phyloP scores from a whole-genome alignment of 1,139 yeast genomes.

The Geotrichum fermentans region DNA sequence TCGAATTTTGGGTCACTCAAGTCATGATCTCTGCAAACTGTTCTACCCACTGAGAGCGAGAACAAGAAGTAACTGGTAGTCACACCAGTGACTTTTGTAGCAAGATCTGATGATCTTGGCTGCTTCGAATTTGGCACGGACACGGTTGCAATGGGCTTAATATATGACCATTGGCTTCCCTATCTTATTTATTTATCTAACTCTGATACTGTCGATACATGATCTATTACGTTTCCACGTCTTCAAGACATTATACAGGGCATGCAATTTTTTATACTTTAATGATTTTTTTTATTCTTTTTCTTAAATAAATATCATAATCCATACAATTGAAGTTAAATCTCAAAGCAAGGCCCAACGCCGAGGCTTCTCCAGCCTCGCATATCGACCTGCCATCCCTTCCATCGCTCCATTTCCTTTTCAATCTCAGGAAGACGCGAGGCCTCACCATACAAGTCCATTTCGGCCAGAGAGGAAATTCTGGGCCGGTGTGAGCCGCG shows the following conservation, averaged over 20 bases:
- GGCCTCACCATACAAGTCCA: constrained; percentile 37
- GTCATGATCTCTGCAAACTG: not conserved
- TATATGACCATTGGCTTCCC: no score
- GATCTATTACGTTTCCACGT: no score
- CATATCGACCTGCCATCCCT: constrained; percentile 85
- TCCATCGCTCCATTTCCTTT: constrained; percentile 55
- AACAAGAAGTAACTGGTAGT: not conserved
- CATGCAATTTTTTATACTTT: not conserved
- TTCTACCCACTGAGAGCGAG: no score
- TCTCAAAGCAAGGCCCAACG: constrained; percentile 52
- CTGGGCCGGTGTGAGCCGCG: constrained; percentile 22
- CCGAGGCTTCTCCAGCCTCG: constrained; percentile 68
- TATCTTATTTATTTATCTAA: no score
- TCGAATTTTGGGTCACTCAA: constrained; percentile 38
- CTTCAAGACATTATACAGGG: not conserved
- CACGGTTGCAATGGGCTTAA: no score
- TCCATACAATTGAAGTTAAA: constrained; percentile 32
- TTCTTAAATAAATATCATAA: not conserved
- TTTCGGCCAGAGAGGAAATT: constrained; percentile 36
- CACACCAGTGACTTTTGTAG: no score
- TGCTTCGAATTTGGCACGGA: not conserved
- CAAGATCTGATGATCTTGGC: no score
- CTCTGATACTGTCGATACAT: no score
- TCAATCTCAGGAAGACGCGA: constrained; percentile 30
- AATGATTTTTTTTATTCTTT: not conserved